Percentiles rank a stretch among this genome's conserved stretches.
Conservation (phyloP, 768 basidiomycete genomes). For the Favolaschia claudopus region DNA sequence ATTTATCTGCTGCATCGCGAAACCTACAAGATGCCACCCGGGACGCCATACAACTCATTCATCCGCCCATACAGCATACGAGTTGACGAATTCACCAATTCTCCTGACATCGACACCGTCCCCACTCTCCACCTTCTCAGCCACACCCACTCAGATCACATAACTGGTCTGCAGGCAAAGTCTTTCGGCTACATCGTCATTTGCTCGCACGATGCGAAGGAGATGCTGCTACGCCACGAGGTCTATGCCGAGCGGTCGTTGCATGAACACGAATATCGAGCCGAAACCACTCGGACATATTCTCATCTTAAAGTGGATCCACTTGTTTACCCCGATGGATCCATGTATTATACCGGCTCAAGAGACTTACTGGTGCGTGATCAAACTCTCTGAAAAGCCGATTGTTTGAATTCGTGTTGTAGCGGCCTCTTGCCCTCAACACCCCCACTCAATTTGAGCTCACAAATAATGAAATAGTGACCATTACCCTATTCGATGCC, state of each 20-base stretch:
- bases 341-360: constrained; percentile 55
- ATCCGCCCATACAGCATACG: constrained; percentile 83
- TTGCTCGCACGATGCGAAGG: constrained; percentile 86
- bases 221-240: constrained; percentile 85
- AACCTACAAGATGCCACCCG: constrained; percentile 76
- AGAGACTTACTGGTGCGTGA: constrained; percentile 72
- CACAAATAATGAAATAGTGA: constrained; percentile 62
- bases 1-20: too few species aligned
- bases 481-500: constrained; percentile 84
- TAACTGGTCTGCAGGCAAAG: constrained; percentile 75
- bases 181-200: constrained; percentile 77
- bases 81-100: constrained; percentile 79
- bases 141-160: constrained; percentile 91
- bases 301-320: constrained; percentile 71
- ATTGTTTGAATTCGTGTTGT: not conserved
- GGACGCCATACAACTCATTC: constrained; percentile 81
- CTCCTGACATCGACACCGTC: constrained; percentile 40
- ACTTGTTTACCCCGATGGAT: constrained; percentile 53
- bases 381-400: not conserved
- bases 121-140: constrained; percentile 78
- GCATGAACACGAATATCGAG: constrained; percentile 56
- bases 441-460: constrained; percentile 70
- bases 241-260: constrained; percentile 69
- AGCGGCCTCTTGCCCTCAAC: constrained; percentile 69
- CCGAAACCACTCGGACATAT: constrained; percentile 65